phyloP scores from a whole-genome alignment of 106 monocot species.

The Phalaenopsis aphrodite region DNA sequence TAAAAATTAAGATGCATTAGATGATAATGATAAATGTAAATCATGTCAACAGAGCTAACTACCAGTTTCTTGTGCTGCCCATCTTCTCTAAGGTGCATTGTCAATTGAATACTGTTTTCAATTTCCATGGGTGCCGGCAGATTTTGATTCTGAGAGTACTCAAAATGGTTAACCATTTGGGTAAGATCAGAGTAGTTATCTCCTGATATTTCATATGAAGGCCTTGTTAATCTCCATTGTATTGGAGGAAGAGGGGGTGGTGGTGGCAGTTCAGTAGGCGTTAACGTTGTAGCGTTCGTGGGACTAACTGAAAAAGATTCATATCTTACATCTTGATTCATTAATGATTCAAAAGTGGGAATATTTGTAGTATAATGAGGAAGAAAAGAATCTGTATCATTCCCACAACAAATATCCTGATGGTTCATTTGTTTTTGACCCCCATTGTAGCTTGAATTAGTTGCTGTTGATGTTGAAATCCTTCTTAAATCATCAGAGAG shows the following conservation, averaged over 20 bases:
- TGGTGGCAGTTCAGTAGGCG: constrained; percentile 38
- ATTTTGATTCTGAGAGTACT: constrained; percentile 2
- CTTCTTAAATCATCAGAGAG: constrained; percentile 28
- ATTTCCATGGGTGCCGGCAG: background rate
- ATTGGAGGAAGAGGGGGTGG: constrained; percentile 89
- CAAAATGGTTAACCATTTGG: constrained; percentile 12
- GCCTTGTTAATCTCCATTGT: constrained; percentile 59
- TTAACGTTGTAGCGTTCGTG: constrained; percentile 13
- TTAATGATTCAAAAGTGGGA: constrained; percentile 25
- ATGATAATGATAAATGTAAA: background rate
- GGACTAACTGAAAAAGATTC: constrained; percentile 7
- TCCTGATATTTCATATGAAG: constrained; percentile 11
- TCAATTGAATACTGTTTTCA: constrained; percentile 7
- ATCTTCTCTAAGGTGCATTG: constrained; percentile 1
- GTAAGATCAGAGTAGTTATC: constrained; percentile 4
- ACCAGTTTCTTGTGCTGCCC: background rate
- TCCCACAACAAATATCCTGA: constrained; percentile 17
- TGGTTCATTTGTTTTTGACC: constrained; percentile 31
- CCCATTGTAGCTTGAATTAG: constrained; percentile 23
- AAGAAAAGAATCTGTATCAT: constrained; percentile 21
- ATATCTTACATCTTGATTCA: constrained; percentile 1
- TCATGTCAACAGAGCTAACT: background rate
- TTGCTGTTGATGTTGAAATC: constrained; percentile 30
- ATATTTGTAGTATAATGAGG: constrained; percentile 19
- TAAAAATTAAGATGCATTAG: background rate